These are phyloP conservation scores for Daldinia childiae DNA, from an alignment of 495 filamentous ascomycete species.

Conservation along the genomic window DNA sequence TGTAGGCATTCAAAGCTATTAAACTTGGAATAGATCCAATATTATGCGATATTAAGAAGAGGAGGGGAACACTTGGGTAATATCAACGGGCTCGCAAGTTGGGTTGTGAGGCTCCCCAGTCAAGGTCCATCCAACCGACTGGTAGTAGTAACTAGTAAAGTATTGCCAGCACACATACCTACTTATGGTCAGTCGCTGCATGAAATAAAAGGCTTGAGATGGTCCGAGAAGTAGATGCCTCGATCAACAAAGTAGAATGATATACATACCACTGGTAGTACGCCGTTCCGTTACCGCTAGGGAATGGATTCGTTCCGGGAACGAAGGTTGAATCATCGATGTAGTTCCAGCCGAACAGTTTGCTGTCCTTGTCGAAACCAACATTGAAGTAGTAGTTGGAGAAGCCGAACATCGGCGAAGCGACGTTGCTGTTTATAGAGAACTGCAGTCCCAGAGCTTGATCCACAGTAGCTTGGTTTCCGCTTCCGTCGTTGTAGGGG, in stretches of 20 bases:
- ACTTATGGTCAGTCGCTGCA: neutral
- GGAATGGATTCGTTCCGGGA: conserved; percentile 29
- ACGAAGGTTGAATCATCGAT: conserved; percentile 54
- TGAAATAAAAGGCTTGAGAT: neutral
- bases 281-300: conserved; percentile 12
- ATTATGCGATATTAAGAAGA: conserved; percentile 14
- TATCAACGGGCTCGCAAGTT: conserved; percentile 60
- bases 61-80: conserved; percentile 43
- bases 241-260: neutral
- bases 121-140: conserved; percentile 61
- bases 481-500: conserved; percentile 35
- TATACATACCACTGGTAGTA: conserved; percentile 57
- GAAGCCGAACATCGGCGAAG: conserved; percentile 55
- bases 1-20: neutral
- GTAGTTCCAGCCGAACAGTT: conserved; percentile 56
- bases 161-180: conserved; percentile 58
- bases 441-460: conserved; percentile 53
- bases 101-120: conserved; percentile 62
- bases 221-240: neutral
- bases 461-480: conserved; percentile 40
- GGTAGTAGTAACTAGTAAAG: conserved; percentile 61
- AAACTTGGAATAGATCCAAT: neutral
- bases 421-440: conserved; percentile 61
- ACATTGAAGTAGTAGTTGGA: conserved; percentile 32
- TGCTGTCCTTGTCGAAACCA: conserved; percentile 56